Evolutionary conservation across 1,284 basidiomycete species (phyloP).

Genomic region (Marasmius oreades): DNA sequence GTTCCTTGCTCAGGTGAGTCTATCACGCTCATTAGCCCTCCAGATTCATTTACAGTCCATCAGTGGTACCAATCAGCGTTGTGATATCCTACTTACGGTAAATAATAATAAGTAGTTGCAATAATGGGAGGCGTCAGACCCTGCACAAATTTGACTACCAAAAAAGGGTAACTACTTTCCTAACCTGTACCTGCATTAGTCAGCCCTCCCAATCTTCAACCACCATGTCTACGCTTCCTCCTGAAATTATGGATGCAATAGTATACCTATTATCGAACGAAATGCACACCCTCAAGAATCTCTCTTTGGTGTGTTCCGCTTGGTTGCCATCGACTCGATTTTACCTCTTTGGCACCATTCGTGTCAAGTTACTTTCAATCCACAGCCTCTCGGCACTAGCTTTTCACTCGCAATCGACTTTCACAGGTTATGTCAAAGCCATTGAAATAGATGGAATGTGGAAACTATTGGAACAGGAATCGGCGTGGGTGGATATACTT

Average conservation of each 20-base stretch:
- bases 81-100: not conserved
- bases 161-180: not conserved
- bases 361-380: not conserved
- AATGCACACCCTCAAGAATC: not conserved
- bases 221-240: constrained; percentile 2
- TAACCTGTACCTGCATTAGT: not conserved
- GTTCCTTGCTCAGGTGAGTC: constrained; percentile 42
- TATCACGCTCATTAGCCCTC: not conserved
- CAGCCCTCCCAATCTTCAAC: not conserved
- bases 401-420: constrained; percentile 1
- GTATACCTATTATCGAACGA: not conserved
- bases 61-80: not conserved
- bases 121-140: too few species aligned
- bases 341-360: constrained; percentile 2
- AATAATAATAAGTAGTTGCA: too few species aligned
- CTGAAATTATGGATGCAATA: constrained; percentile 6
- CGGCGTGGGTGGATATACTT: not conserved
- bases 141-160: too few species aligned
- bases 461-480: not conserved
- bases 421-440: not conserved
- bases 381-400: not conserved
- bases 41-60: not conserved
- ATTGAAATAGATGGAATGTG: not conserved
- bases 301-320: constrained; percentile 1
- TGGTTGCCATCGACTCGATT: constrained; percentile 7